Evolutionary conservation across 2,329 filamentous ascomycete genomes (phyloP), one percentile per base, ranked within the genome.

Genomic region (Neocucurbitaria cava): DNA sequence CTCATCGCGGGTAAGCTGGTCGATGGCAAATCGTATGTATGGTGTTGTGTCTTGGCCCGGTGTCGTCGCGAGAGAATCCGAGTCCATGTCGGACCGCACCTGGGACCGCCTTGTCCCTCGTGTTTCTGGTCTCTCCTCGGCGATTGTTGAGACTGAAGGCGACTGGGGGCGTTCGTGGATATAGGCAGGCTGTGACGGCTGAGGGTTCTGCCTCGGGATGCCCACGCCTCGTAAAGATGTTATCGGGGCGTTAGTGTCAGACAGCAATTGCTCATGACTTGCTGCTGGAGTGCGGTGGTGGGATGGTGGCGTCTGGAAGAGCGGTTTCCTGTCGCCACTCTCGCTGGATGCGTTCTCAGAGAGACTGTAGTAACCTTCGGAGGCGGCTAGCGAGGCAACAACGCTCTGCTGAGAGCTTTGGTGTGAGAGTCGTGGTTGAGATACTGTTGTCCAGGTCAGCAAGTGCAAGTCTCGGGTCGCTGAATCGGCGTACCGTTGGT

Each of bases 1-100:
- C 52, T 88, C 88, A 66, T 90, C 86, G 43, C 89, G 83, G 5
- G 92, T 96, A 64, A 98, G 80, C 59, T 94, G 91, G 60, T 96
- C 90, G 59, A 98, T 86, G 36, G 94, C 93, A 73, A 95, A 96
- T 60, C 89, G 89, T 59, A 97, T 91, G 74, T 93, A 96, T 0
- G 92, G 92, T 8, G 87, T 89, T 69, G 96, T 90, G 68, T 96
- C 92, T 35, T 92, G 81, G 9, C 89, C 91, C 0, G 92, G 92
- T 0, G 74, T 76, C 6, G 73, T 76, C 23, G 64, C 65, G 41
- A 70, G 64, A n/a, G 71, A 73, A 31, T 68, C 65, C 20, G 69
- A 61, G 51, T 74, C 74, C 71, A 74, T 70, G 36, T 59, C 58
- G 53, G 57, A 47, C 23, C 57, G 47, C 17, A 61, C 35, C 38